phyloP scores from a whole-genome alignment of 176 grass and related monocot species.

The Musa troglodytarum region DNA sequence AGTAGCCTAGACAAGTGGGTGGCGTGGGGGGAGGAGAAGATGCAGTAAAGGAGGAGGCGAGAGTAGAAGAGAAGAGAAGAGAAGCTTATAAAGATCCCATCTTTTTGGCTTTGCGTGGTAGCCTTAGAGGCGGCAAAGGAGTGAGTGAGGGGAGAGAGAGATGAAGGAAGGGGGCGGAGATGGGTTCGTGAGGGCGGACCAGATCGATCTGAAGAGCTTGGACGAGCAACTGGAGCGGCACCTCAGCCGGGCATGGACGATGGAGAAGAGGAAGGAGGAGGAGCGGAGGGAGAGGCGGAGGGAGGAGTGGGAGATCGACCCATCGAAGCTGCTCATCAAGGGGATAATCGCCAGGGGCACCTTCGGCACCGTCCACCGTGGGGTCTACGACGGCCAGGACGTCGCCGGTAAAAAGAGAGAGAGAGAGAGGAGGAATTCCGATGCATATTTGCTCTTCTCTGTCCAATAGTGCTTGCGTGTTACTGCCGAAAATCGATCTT shows the following conservation, averaged over 20 bases:
- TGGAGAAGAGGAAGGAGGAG: conserved; percentile 89
- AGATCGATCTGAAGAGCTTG: conserved; percentile 70
- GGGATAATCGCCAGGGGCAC: conserved; percentile 89
- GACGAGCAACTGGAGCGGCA: conserved; percentile 94
- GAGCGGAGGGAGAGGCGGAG: conserved; percentile 28
- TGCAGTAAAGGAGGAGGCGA: not conserved
- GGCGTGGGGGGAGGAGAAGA: not conserved
- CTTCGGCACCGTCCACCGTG: conserved; percentile 92
- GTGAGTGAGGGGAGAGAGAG: not conserved
- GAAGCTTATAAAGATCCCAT: not conserved
- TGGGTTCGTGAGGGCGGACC: conserved; percentile 69
- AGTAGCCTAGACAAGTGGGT: not conserved
- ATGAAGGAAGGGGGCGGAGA: conserved; percentile 29
- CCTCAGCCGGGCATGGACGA: conserved; percentile 63
- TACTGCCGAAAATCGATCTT: not conserved
- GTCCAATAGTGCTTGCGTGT: not conserved
- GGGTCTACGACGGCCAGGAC: conserved; percentile 96
- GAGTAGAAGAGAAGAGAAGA: not conserved
- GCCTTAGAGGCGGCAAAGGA: not conserved
- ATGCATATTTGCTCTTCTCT: not conserved
- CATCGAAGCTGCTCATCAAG: conserved; percentile 69
- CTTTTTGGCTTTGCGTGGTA: not conserved
- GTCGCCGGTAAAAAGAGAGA: conserved; percentile 53
- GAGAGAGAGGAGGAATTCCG: not conserved
- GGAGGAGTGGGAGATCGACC: conserved; percentile 98